Evolutionary conservation across 352 stramenopile species (phyloP).

Genomic region (Albugo laibachii): DNA sequence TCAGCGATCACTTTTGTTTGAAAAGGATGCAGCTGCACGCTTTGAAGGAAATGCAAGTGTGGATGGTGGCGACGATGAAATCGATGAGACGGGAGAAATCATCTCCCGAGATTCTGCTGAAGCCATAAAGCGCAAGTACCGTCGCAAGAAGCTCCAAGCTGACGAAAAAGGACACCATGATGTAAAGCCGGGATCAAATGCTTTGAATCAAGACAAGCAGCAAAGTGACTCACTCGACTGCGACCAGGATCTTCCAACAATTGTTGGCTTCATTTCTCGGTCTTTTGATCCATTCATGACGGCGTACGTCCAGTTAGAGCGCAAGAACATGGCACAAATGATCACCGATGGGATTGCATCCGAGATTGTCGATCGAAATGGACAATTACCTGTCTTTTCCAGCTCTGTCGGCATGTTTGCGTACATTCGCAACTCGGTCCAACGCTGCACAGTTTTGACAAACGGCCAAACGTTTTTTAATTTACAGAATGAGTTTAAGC

Average conservation of each 20-base stretch:
- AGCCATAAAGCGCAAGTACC: conserved; percentile 53
- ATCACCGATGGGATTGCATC: conserved; percentile 79
- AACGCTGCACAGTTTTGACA: conserved; percentile 90
- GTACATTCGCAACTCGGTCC: conserved; percentile 97
- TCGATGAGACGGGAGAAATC: conserved; percentile 47
- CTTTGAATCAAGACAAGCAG: conserved; percentile 36
- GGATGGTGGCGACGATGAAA: conserved; percentile 27
- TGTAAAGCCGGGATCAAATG: conserved; percentile 6
- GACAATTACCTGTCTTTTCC: conserved; percentile 89
- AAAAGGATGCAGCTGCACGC: conserved; percentile 39
- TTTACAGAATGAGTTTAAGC: conserved; percentile 87
- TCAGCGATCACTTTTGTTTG: conserved; percentile 60
- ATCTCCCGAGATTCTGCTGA: conserved; percentile 55
- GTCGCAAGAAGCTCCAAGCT: conserved; percentile 46
- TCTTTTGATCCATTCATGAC: conserved; percentile 97
- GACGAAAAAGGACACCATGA: conserved; percentile 17
- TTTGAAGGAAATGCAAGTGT: conserved; percentile 32
- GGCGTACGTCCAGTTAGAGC: conserved; percentile 91
- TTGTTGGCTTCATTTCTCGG: conserved; percentile 74
- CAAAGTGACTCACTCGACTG: conserved; percentile 25
- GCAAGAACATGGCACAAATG: conserved; percentile 91
- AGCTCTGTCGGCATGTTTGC: conserved; percentile 96
- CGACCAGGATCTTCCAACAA: conserved; percentile 23
- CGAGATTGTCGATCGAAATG: conserved; percentile 88
- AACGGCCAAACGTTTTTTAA: conserved; percentile 96